Evolutionary conservation across 768 basidiomycete genomes (phyloP).

Genomic region (Russula dissimulans): DNA sequence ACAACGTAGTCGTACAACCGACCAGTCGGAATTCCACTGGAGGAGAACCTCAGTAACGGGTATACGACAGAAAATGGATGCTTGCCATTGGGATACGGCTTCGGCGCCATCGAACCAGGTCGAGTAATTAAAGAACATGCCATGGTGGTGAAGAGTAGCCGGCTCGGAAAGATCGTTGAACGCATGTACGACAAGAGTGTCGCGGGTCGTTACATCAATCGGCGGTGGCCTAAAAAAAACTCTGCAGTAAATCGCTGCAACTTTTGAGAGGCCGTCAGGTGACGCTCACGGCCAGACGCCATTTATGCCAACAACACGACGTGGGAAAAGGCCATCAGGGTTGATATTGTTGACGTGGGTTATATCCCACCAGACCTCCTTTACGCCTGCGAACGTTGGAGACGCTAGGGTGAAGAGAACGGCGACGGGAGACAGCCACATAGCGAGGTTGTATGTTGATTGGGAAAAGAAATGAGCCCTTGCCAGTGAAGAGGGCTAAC

Average conservation of each 20-base stretch:
- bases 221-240: constrained; percentile 61
- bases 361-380: constrained; percentile 86
- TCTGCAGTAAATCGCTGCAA: not conserved
- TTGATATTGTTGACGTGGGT: constrained; percentile 71
- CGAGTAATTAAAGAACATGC: constrained; percentile 86
- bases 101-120: constrained; percentile 87
- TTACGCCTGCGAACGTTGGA: constrained; percentile 49
- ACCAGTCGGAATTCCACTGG: constrained; percentile 70
- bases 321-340: constrained; percentile 73
- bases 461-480: not conserved
- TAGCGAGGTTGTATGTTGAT: not conserved
- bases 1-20: constrained; percentile 66
- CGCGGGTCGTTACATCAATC: constrained; percentile 58
- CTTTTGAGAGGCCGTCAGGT: not conserved
- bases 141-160: constrained; percentile 82
- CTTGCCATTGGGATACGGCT: constrained; percentile 75
- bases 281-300: constrained; percentile 82
- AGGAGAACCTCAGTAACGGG: not conserved
- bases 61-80: not conserved
- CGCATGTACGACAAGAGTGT: constrained; percentile 71
- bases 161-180: constrained; percentile 59
- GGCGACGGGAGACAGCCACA: constrained; percentile 16
- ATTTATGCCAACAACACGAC: constrained; percentile 82
- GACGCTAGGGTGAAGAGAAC: constrained; percentile 28
- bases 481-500: not conserved